Evolutionary conservation across 2,329 filamentous ascomycete species (phyloP).

Genomic region (Tolypocladium tropicale): DNA sequence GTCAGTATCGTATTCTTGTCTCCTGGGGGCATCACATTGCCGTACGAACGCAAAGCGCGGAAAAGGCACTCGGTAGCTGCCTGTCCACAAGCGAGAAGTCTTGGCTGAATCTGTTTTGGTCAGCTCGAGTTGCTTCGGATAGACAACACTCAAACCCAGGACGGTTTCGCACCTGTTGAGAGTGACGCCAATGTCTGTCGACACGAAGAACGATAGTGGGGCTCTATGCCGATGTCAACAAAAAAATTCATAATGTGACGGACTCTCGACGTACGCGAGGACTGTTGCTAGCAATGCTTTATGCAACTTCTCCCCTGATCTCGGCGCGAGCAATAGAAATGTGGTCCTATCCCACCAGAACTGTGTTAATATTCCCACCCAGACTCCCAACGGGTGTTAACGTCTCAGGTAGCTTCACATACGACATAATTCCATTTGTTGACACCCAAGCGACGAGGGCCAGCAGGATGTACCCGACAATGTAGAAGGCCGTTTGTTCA

Average conservation of each 20-base stretch:
- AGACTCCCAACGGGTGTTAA: not conserved
- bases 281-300: not conserved
- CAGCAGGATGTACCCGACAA: not conserved
- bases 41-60: slow-evolving; percentile 16
- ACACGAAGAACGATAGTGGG: not conserved
- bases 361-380: not conserved
- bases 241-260: too few species aligned
- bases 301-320: not conserved
- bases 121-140: not conserved
- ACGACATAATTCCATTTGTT: not conserved
- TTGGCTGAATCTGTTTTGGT: slow-evolving; percentile 26
- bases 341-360: not conserved
- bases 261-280: not conserved
- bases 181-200: slow-evolving; percentile 1
- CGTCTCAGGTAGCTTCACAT: too few species aligned
- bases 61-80: slow-evolving; percentile 19
- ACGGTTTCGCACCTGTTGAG: not conserved
- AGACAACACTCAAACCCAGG: too few species aligned
- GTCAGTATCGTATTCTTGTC: not conserved
- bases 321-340: not conserved
- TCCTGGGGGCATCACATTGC: not conserved
- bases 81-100: slow-evolving; percentile 29
- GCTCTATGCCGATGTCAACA: not conserved
- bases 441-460: not conserved
- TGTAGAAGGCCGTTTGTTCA: not conserved